Evolutionary conservation across 2,329 filamentous ascomycete genomes (phyloP).

Genomic region (Claviceps citrina): DNA sequence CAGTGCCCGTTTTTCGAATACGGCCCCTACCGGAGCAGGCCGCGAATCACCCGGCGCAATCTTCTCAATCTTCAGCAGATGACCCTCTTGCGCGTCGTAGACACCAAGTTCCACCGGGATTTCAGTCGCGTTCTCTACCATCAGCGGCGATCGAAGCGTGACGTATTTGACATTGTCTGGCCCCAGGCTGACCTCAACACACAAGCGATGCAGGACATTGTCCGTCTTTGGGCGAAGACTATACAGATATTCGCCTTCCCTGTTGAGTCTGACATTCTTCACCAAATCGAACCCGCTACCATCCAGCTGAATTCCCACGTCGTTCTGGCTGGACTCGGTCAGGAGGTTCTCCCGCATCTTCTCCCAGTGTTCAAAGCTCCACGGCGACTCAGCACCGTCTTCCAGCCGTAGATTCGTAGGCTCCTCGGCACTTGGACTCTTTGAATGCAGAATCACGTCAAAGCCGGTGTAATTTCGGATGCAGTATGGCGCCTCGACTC

Average conservation of each 20-base stretch:
- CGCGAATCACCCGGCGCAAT: slow-evolving; percentile 81
- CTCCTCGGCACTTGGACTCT: slow-evolving; percentile 48
- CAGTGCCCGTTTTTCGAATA: slow-evolving; percentile 74
- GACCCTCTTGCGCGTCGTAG: slow-evolving; percentile 71
- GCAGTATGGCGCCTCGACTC: slow-evolving; percentile 79
- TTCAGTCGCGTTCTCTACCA: slow-evolving; percentile 92
- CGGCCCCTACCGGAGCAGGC: slow-evolving; percentile 82
- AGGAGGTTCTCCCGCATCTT: slow-evolving; percentile 89
- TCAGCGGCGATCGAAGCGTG: slow-evolving; percentile 76
- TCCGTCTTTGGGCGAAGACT: slow-evolving; percentile 77
- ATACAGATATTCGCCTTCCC: slow-evolving; percentile 89
- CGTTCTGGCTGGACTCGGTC: slow-evolving; percentile 63
- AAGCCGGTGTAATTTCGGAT: slow-evolving; percentile 96
- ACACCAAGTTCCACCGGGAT: slow-evolving; percentile 90
- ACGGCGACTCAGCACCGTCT: slow-evolving; percentile 83
- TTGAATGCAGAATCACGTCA: slow-evolving; percentile 69
- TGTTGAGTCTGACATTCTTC: slow-evolving; percentile 73
- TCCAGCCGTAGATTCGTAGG: slow-evolving; percentile 60
- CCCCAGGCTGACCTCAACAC: slow-evolving; percentile 86
- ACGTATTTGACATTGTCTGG: slow-evolving; percentile 96
- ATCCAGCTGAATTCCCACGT: slow-evolving; percentile 72
- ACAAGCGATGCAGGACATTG: slow-evolving; percentile 68
- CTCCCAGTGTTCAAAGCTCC: slow-evolving; percentile 94
- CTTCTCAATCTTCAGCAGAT: slow-evolving; percentile 94
- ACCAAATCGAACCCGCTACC: slow-evolving; percentile 88